Percentiles rank a stretch among this genome's conserved stretches.
Evolutionary conservation across 495 filamentous ascomycete species (phyloP).

Genomic region (Margaritispora aquatica): DNA sequence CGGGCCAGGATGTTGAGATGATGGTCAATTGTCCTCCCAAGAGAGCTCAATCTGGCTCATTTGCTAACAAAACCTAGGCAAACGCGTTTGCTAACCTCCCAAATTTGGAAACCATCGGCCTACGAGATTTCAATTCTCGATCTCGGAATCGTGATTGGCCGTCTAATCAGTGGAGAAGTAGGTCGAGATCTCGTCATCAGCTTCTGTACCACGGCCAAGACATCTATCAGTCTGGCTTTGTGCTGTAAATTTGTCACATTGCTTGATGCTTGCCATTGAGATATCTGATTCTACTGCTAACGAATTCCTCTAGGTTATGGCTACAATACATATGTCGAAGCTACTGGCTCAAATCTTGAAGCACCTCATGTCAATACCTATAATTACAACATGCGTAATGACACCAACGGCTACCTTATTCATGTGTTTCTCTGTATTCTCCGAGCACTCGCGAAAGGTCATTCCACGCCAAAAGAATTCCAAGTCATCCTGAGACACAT

Average conservation of each 20-base stretch:
- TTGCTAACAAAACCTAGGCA: not conserved
- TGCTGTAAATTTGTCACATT: too few relatives aligned
- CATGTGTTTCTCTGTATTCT: conserved; percentile 27
- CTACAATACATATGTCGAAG: not conserved
- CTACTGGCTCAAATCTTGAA: conserved; percentile 3
- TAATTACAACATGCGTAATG: not conserved
- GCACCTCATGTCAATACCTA: not conserved
- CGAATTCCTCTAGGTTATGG: conserved; percentile 15
- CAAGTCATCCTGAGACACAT: conserved; percentile 31
- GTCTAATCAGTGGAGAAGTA: conserved; percentile 24
- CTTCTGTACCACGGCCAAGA: too few relatives aligned
- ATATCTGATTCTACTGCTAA: not conserved
- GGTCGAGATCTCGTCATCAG: too few relatives aligned
- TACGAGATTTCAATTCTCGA: conserved; percentile 41
- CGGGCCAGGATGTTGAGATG: conserved; percentile 37
- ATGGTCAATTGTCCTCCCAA: conserved; percentile 23
- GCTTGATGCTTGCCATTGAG: too few relatives aligned
- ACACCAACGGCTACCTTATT: conserved; percentile 10
- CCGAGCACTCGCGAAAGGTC: conserved; percentile 30
- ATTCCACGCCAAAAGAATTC: conserved; percentile 26
- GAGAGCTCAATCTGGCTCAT: not conserved
- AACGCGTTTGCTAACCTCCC: conserved; percentile 42
- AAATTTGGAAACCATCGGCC: conserved; percentile 39
- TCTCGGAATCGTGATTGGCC: conserved; percentile 23
- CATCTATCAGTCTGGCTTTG: too few relatives aligned